These are phyloP conservation scores for Botrytis hyacinthi DNA, from an alignment of 2,329 filamentous ascomycete genomes.

Conservation along the genomic window DNA sequence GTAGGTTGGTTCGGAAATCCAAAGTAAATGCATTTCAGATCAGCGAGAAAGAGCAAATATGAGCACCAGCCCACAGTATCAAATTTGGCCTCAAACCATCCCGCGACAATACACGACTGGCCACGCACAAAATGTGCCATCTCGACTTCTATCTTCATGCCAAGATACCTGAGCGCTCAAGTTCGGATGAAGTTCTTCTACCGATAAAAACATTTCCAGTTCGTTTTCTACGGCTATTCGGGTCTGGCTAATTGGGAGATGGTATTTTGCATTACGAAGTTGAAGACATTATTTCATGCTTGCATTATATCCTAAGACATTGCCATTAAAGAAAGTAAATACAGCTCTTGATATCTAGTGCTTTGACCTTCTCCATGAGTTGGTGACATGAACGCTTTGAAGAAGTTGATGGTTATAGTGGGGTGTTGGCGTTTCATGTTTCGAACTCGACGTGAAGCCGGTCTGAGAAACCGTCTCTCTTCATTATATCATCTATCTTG, in stretches of 20 bases:
- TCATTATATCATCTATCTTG: neutral
- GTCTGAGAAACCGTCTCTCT: neutral
- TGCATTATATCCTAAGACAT: neutral
- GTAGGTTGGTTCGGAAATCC: neutral
- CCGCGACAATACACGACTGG: neutral
- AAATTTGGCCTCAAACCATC: conserved; percentile 9
- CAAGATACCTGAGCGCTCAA: conserved; percentile 7
- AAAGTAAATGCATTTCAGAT: neutral
- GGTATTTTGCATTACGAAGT: neutral
- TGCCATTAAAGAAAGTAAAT: neutral
- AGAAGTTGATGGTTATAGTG: neutral
- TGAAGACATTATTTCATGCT: neutral
- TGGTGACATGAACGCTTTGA: conserved; percentile 1
- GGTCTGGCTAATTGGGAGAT: neutral
- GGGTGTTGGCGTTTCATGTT: conserved; percentile 1
- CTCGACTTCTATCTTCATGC: neutral
- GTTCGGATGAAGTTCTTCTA: neutral
- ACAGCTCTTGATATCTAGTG: neutral
- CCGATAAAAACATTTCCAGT: no score
- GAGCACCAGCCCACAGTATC: neutral
- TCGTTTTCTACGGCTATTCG: no score
- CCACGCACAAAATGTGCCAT: neutral
- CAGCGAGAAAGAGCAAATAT: neutral
- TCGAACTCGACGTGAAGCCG: neutral
- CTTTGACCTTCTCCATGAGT: neutral